Evolutionary conservation across 2,329 filamentous ascomycete genomes (phyloP), one percentile per base, ranked within the genome.

Genomic region (Nemania bipapillata): DNA sequence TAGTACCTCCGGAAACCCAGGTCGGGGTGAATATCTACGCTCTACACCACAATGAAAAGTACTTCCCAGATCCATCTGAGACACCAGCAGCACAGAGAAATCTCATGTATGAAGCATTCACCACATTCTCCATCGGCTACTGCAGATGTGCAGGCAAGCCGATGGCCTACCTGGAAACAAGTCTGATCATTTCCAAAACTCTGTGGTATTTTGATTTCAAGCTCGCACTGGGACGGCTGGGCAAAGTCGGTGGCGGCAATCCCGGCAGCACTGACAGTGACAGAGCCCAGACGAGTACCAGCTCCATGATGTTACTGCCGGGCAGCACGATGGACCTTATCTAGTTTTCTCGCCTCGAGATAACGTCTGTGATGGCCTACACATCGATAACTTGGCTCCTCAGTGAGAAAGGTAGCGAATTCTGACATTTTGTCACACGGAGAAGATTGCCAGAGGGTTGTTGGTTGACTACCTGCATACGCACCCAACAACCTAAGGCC

Each of bases 181-280:
- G 30, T 9, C 9, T 32, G 30, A 9, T 32, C 4, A 9, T 32
- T 4, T 4, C 30, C 4, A 32, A 32, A 32, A 32, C 30, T 4
- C 9, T 32, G 30, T 32, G 30, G 30, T 32, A 32, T 9, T 32
- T 32, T 9, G 82, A 83, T 67, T 67, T 83, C 22, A 28, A 30
- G 49, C 49, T 52, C 12, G 49, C 49, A 4, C 49, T 24, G 5
- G 49, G 49, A 15, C 4, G 17, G 9, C n/a, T 52, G 49, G 49
- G 49, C 15, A 11, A 17, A 17, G 49, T 52, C 15, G 49, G 49
- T 30, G 49, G 49, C 12, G 49, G 49, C 7, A 52, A 11, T 11
- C 49, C 49, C 6, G 49, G 49, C 12, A 22, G 49, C 49, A 30
- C 24, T 4, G 49, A 52, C 26, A 24, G 49, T 2, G 30, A 24